Evolutionary conservation across 129 eudicot species (phyloP), one percentile per base, ranked within the genome.

Genomic region (Erigeron canadensis): DNA sequence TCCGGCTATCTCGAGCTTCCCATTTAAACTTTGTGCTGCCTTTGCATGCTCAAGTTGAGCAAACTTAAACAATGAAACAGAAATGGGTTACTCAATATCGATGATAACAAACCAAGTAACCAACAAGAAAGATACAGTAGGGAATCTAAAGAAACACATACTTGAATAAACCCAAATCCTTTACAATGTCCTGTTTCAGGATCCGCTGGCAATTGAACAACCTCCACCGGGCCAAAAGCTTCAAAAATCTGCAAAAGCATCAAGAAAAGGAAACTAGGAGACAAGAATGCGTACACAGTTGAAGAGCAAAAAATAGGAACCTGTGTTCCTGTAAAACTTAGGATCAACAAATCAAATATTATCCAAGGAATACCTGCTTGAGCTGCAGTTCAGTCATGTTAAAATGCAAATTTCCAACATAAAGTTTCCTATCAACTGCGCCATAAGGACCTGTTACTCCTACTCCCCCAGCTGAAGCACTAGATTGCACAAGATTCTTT

Each of bases 221-320:
- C 87, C 86, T 93, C 98, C 75, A 93, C 96, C 1, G 95, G 98
- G 10, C 98, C 98, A 89, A 93, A 93, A 8, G 98, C 87, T 82
- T 93, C 96, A 75, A 93, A 93, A 58, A 93, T 93, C 98, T 93
- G 72, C 8, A 40, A 2, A 7, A 16, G 44, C 34, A 55, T 21
- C 65, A 65, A 22, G 23, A 6, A 54, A 65, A 6, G 16, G 46
- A 23, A 58, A 44, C 13, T 42, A 74, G 55, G 45, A n/a, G 1
- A 59, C 40, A 55, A 70, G 63, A 10, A 41, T 50, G 10, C 60
- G 48, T n/a, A 67, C 48, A 15, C 40, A 67, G 13, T 45, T 5
- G 17, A 13, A 59, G n/a, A 59, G 19, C 16, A 17, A 41, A 51
- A 69, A 8, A 37, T 16, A 43, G 17, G 2, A 66, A 21, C 41